These are phyloP conservation scores for Aspergillus coremiiformis DNA, from an alignment of 495 filamentous ascomycete genomes.

Conservation along the genomic window DNA sequence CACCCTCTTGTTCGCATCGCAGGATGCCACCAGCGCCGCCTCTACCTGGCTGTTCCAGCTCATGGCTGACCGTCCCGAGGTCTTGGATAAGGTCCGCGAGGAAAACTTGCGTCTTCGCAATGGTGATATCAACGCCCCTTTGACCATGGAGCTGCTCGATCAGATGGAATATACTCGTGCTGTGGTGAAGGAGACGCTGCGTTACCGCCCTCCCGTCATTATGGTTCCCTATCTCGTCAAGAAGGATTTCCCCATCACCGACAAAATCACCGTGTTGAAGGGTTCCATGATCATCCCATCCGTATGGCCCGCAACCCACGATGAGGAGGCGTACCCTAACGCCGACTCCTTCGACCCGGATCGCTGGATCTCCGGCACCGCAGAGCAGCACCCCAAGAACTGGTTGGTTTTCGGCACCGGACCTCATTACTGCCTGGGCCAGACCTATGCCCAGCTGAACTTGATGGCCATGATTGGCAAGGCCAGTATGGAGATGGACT, in stretches of 20 bases:
- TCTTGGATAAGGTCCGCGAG: conserved; percentile 83
- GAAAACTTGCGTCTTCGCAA: conserved; percentile 76
- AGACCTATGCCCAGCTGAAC: conserved; percentile 86
- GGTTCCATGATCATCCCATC: conserved; percentile 92
- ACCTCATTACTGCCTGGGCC: conserved; percentile 93
- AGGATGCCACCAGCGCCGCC: conserved; percentile 92
- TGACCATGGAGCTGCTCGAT: conserved; percentile 80
- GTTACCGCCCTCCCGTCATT: conserved; percentile 93
- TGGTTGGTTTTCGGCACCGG: conserved; percentile 96
- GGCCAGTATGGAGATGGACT: conserved; percentile 84
- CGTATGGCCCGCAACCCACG: conserved; percentile 82
- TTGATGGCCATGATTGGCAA: conserved; percentile 89
- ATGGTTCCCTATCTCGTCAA: conserved; percentile 97
- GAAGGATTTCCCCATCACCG: conserved; percentile 89
- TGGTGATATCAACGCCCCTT: conserved; percentile 61
- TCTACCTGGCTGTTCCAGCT: conserved; percentile 93
- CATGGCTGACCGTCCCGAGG: conserved; percentile 87
- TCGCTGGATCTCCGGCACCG: conserved; percentile 83
- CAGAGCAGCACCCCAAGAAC: conserved; percentile 91
- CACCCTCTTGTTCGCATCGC: conserved; percentile 96
- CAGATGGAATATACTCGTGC: conserved; percentile 85
- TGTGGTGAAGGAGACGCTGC: conserved; percentile 85
- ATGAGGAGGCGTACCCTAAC: conserved; percentile 85
- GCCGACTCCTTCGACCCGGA: conserved; percentile 85
- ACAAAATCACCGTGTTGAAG: conserved; percentile 84